Base-by-base conservation (phyloP, 306 rosid species). In the Pyrus bretschneideri region DNA sequence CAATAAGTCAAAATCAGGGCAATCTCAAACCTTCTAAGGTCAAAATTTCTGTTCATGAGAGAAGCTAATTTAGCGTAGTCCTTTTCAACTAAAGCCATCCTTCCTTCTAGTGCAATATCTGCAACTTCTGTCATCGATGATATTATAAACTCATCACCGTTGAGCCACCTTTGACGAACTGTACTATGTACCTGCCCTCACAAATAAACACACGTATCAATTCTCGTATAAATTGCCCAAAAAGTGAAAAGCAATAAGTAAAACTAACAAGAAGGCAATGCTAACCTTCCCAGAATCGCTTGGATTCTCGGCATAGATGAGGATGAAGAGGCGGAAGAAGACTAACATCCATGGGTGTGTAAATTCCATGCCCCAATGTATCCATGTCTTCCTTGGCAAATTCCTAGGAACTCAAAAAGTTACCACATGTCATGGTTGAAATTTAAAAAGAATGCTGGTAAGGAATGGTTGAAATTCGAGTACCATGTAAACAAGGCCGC, bases 241-340 rank as follows among this genome's bases (percentile, higher is more conserved):
- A 7, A 17, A 46, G 57, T 6, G 27, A 31, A 72, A 64, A 70
- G 38, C 69, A 66, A 40, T 27, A 45, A 22, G 46, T 0, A 70
- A 72, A 69, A 58, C 55, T 42, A 45, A 2, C 19, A 35, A 68
- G 31, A 7, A 17, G 72, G 58, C 69, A 71, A 75, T 8, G 25
- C 89, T 73, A 67, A 92, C 99, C 97, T 95, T 95, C 71, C 97
- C 97, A 51, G 99, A 95, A 86, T 95, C 99, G 78, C 99, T 95
- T 73, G 97, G 97, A 91, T 95, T 95, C 72, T 81, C 86, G 1
- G 91, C 92, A 82, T 92, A 90, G 61, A 95, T 84, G 72, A 92
- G 93, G 83, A n/a, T 87, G 79, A 21, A 94, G 85, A 81, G 90
- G 96, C 1, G 97, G 98, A 6, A 92, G 97, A 71, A 90, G 96